Evolutionary conservation across 768 basidiomycete genomes (phyloP).

Genomic region (Tricholoma saponaceum): DNA sequence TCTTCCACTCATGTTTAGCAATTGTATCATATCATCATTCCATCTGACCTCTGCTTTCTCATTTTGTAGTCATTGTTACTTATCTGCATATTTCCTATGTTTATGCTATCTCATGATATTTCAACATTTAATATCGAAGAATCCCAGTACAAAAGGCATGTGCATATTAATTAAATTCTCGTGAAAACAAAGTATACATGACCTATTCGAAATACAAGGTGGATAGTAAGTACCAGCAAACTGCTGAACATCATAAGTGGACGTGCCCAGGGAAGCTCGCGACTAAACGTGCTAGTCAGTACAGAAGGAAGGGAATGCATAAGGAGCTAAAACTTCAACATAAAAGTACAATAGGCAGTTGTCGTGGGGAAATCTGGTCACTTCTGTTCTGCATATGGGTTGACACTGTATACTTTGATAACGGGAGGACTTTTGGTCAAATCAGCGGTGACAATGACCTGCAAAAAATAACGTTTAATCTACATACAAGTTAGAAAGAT

Average conservation of each 20-base stretch:
- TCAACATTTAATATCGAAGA: not conserved
- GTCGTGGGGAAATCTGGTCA: slow-evolving; percentile 26
- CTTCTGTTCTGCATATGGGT: slow-evolving; percentile 74
- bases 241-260: slow-evolving; percentile 11
- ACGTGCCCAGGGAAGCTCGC: slow-evolving; percentile 4
- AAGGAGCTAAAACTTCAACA: slow-evolving; percentile 12
- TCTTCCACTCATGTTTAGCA: not conserved
- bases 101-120: not conserved
- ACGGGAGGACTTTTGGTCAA: slow-evolving; percentile 94
- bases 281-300: slow-evolving; percentile 13
- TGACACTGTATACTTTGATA: slow-evolving; percentile 95
- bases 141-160: not conserved
- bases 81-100: not conserved
- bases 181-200: slow-evolving; percentile 10
- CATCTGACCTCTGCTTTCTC: not conserved
- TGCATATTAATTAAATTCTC: slow-evolving; percentile 12
- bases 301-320: slow-evolving; percentile 17
- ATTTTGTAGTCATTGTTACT: not conserved
- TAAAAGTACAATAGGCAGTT: slow-evolving; percentile 27
- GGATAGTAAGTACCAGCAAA: not conserved
- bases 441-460: slow-evolving; percentile 96
- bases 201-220: slow-evolving; percentile 3
- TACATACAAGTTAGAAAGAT: not conserved
- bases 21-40: not conserved
- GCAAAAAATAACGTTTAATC: slow-evolving; percentile 10